These are phyloP conservation scores for Picea abies DNA, from an alignment of 83 land plant genomes.

Conservation along the genomic window DNA sequence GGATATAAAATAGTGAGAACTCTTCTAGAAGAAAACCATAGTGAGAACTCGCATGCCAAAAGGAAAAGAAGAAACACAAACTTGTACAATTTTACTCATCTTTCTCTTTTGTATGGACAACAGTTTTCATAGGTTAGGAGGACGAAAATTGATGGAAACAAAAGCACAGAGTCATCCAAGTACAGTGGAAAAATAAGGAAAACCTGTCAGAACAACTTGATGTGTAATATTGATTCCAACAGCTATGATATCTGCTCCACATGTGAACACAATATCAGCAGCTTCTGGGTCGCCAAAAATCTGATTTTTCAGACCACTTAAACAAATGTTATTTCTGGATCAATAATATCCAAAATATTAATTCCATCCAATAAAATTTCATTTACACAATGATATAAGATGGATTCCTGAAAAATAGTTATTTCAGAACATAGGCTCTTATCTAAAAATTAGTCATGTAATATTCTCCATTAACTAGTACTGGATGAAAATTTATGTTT, in stretches of 20 bases:
- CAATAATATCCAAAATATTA: constrained; percentile 6
- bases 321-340: neutral
- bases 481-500: neutral
- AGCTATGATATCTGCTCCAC: constrained; percentile 89
- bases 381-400: neutral
- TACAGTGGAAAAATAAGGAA: neutral
- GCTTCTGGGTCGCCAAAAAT: constrained; percentile 95
- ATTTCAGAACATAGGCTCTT: neutral
- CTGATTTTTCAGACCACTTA: constrained; percentile 31
- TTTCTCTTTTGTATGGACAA: neutral
- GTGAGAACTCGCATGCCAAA: neutral
- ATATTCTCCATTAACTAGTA: neutral
- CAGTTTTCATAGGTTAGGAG: neutral
- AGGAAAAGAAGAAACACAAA: neutral
- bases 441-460: neutral
- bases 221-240: constrained; percentile 94
- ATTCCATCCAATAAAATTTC: neutral
- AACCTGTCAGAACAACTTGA: constrained; percentile 93
- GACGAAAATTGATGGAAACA: neutral
- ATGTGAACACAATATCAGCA: constrained; percentile 93
- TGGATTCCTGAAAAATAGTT: neutral
- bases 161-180: neutral
- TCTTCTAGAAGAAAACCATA: too few relatives aligned
- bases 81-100: neutral
- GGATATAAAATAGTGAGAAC: neutral